phyloP scores from a whole-genome alignment of 2,329 filamentous ascomycete species.

The Xenoacremonium recifei region DNA sequence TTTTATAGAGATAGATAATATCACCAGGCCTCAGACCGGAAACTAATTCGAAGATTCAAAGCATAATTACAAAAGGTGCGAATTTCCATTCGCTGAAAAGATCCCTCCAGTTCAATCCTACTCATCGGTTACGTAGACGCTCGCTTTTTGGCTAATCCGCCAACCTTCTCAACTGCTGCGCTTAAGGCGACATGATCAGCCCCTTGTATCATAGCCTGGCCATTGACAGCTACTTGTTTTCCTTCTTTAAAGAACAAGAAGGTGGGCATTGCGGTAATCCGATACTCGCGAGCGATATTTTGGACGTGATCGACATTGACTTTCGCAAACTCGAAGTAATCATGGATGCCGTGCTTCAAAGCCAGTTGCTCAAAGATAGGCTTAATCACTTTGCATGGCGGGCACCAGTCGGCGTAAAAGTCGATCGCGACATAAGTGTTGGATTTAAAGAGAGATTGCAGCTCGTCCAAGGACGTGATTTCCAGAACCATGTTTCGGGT shows the following conservation, averaged over 20 bases:
- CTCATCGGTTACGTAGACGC: too few relatives aligned
- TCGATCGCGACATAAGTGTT: constrained; percentile 45
- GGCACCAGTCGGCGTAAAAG: constrained; percentile 53
- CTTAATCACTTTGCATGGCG: constrained; percentile 47
- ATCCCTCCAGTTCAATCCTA: too few relatives aligned
- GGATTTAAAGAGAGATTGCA: constrained; percentile 36
- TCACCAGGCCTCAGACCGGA: too few relatives aligned
- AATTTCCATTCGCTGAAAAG: too few relatives aligned
- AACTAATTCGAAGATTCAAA: too few relatives aligned
- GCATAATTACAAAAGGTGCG: too few relatives aligned
- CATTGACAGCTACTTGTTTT: constrained; percentile 27
- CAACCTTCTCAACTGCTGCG: constrained; percentile 37
- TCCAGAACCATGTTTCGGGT: constrained; percentile 29
- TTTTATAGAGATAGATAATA: too few relatives aligned
- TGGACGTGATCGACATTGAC: constrained; percentile 84
- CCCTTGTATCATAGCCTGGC: constrained; percentile 32
- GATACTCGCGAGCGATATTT: constrained; percentile 71
- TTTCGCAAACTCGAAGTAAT: constrained; percentile 75
- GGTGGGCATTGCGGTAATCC: constrained; percentile 89
- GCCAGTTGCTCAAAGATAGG: constrained; percentile 39
- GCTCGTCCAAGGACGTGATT: constrained; percentile 29
- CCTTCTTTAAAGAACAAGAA: constrained; percentile 80
- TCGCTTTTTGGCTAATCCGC: constrained; percentile 33
- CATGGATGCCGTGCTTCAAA: constrained; percentile 31
- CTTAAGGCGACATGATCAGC: constrained; percentile 30